Base-by-base conservation (phyloP, 805 yeast genomes). In the Metschnikowia kofuensis region DNA sequence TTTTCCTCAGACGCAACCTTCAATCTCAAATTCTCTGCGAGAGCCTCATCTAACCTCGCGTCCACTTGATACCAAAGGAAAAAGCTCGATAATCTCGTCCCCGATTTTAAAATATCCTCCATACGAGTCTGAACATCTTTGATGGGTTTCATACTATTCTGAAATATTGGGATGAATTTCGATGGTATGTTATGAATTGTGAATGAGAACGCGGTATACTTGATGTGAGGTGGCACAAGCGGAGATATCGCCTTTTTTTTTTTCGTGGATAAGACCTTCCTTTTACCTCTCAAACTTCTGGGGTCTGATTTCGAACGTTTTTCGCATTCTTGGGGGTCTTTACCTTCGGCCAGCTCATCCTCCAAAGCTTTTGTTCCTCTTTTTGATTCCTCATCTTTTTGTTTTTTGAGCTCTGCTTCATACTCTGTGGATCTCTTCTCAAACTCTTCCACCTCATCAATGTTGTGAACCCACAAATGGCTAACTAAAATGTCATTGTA, bases 21-120 rank as follows among this genome's bases (percentile, higher is more conserved):
- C 40, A 73, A 71, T 56, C 95, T 74, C 36, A 86, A 64, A 7
- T 74, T 71, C 57, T 87, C 94, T 0, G 87, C 87, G 41, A 86
- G 57, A 1, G 67, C 65, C 53, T 83, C 88, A 62, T 87, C 94
- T 46, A 81, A 79, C 40, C 79, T 75, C 0, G 89, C 91, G 64
- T 87, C 94, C 10, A 92, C 74, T 57, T 87, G 89, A 59, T 85
- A 88, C 96, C 97, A 90, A 16, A 89, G 69, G 61, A 85, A 79
- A 56, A 81, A 80, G 32, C 79, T 79, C 6, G 84, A 69, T 3
- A 82, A 67, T 49, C 89, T 74, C 1, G 74, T 72, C 1, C 96
- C 96, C 15, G 66, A 69, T 13, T 72, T 69, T 47, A 89, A 63
- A 4, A 84, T 77, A 9, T 74, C 68, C 36, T 75, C 73, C 96